A percentile compares a stretch with the other conserved stretches of the same genome.
phyloP scores from a whole-genome alignment of 805 yeast genomes.

The Saccharomyces kudriavzevii region DNA sequence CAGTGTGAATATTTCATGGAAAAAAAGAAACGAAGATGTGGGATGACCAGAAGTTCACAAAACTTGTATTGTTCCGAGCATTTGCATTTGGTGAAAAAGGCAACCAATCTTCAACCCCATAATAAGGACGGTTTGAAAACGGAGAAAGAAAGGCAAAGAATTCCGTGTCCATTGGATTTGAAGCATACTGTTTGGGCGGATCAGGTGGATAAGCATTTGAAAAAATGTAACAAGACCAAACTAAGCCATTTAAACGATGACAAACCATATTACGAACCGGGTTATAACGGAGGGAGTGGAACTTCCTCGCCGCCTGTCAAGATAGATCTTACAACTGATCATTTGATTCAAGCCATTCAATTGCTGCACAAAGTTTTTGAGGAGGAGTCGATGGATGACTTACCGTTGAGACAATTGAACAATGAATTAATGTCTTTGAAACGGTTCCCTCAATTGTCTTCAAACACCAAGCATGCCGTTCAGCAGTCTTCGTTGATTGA shows the following conservation, averaged over 20 bases:
- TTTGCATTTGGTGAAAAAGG: conserved; percentile 46
- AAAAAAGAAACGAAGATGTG: conserved; percentile 25
- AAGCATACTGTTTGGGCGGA: conserved; percentile 66
- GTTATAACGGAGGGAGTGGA: conserved; percentile 37
- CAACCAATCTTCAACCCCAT: background rate
- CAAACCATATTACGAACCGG: conserved; percentile 44
- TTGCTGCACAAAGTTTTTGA: conserved; percentile 34
- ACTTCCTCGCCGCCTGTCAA: background rate
- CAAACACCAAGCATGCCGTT: conserved; percentile 63
- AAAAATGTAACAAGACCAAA: conserved; percentile 49
- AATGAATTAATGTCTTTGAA: conserved; percentile 28
- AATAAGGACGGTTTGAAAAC: background rate
- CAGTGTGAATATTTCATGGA: conserved; percentile 23
- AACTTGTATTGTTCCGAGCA: conserved; percentile 63
- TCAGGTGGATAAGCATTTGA: conserved; percentile 44
- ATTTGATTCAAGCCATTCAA: conserved; percentile 14
- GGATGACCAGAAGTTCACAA: conserved; percentile 21
- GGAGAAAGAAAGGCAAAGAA: conserved; percentile 9
- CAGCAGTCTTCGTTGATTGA: conserved; percentile 81
- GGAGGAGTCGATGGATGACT: conserved; percentile 27
- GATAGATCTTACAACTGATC: background rate
- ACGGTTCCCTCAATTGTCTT: conserved; percentile 40
- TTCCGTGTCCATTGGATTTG: conserved; percentile 72
- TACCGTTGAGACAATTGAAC: conserved; percentile 21
- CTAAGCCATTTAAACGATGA: conserved; percentile 23